Evolutionary conservation across 78 protist species (phyloP).

Genomic region (Dictyostelium discoideum): DNA sequence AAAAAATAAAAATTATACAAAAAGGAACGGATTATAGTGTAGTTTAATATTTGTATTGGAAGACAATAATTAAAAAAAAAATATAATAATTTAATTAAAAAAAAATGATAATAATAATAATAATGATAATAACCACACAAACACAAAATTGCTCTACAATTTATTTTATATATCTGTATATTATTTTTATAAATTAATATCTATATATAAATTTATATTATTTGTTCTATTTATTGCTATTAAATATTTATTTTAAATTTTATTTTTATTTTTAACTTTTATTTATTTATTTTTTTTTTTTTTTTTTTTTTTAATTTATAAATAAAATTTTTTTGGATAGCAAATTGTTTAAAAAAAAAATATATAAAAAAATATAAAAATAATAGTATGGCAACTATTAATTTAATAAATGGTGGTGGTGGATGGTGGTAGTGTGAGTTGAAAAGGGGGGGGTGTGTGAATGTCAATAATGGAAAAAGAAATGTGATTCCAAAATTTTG

Average conservation of each 20-base stretch:
- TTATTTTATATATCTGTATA: neutral
- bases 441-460: neutral
- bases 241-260: too few species aligned
- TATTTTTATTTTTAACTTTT: too few species aligned
- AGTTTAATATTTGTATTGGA: neutral
- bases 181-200: too few species aligned
- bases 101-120: too few species aligned
- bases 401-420: neutral
- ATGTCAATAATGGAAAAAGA: neutral
- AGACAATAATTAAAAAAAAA: neutral
- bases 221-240: neutral
- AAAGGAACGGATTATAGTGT: too few species aligned
- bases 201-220: too few species aligned
- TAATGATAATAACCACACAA: neutral
- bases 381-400: neutral
- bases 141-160: neutral
- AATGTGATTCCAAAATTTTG: neutral
- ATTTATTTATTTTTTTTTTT: too few species aligned
- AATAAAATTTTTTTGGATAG: neutral
- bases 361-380: too few species aligned
- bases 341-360: neutral
- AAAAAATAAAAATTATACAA: too few species aligned
- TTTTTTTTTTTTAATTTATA: too few species aligned
- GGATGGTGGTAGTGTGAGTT: neutral
- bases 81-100: too few species aligned